phyloP scores from a whole-genome alignment of 495 filamentous ascomycete species.

The Pseudevernia furfuracea region DNA sequence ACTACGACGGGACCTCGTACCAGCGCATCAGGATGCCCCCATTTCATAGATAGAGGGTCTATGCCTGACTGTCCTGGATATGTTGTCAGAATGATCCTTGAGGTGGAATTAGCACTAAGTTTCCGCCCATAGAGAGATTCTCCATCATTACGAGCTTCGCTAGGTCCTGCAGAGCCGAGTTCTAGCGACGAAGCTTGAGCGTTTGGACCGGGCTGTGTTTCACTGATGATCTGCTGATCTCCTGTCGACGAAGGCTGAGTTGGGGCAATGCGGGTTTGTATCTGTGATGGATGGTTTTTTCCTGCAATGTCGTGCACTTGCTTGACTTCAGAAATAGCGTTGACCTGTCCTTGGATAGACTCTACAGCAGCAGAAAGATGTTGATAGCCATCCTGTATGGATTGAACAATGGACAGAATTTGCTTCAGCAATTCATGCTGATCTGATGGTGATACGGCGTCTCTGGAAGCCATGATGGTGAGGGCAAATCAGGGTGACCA shows the following conservation, averaged over 20 bases:
- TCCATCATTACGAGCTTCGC: conserved; percentile 1
- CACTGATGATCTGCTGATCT: conserved; percentile 1
- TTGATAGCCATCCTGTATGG: conserved; percentile 48
- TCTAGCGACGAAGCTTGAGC: not conserved
- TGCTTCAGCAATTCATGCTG: conserved; percentile 26
- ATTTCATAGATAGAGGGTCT: conserved; percentile 78
- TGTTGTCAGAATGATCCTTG: conserved; percentile 72
- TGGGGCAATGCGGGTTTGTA: not conserved
- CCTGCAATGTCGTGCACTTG: conserved; percentile 39
- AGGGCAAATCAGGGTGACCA: not conserved
- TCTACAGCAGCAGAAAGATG: conserved; percentile 56
- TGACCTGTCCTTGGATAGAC: conserved; percentile 57
- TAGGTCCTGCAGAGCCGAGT: not conserved
- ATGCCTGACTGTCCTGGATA: conserved; percentile 93
- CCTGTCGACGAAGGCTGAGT: not conserved
- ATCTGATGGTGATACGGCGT: not conserved
- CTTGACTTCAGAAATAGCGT: conserved; percentile 50
- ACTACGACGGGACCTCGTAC: conserved; percentile 86
- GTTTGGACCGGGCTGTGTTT: not conserved
- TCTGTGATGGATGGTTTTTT: not conserved
- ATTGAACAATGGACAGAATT: conserved; percentile 29
- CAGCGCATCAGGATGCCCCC: conserved; percentile 71
- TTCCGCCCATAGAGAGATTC: conserved; percentile 17
- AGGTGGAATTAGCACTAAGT: conserved; percentile 32
- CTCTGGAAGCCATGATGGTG: conserved; percentile 1